A percentile compares a stretch with the other conserved stretches of the same genome.
Evolutionary conservation across 2,329 filamentous ascomycete genomes (phyloP).

Genomic region (Trichoderma citrinoviride): DNA sequence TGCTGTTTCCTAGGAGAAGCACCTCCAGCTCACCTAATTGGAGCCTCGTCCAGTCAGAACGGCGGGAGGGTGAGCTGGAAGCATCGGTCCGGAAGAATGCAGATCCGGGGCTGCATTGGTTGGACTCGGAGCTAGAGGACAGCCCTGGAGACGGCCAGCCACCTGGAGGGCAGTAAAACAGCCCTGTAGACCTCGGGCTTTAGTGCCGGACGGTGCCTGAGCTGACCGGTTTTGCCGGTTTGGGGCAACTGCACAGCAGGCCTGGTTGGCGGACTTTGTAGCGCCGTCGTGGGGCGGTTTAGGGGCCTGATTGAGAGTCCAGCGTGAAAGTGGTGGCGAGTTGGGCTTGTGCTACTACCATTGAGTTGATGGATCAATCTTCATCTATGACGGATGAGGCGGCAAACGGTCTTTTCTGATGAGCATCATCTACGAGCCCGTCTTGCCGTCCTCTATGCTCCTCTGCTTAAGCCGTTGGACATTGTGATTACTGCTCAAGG

Average conservation of each 20-base stretch:
- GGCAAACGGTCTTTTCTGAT: not conserved
- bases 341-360: not conserved
- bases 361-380: not conserved
- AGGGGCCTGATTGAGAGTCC: not conserved
- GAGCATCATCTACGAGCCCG: too few species aligned
- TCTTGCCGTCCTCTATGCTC: too few species aligned
- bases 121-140: too few species aligned
- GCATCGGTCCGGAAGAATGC: slow-evolving; percentile 23
- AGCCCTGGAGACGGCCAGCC: too few species aligned
- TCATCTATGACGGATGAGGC: not conserved
- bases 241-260: not conserved
- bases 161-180: not conserved
- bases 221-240: slow-evolving; percentile 15
- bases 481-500: too few species aligned
- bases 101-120: slow-evolving; percentile 1
- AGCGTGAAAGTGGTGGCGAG: not conserved
- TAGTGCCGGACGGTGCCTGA: slow-evolving; percentile 13
- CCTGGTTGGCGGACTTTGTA: slow-evolving; percentile 7
- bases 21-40: not conserved
- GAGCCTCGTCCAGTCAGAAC: not conserved
- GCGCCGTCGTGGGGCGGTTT: slow-evolving; percentile 9
- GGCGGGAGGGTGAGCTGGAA: not conserved
- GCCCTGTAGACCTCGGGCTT: not conserved
- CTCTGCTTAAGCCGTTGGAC: not conserved
- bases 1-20: slow-evolving; percentile 12